Evolutionary conservation across 345 rosid genomes (phyloP).

Genomic region (Iberis pinnata): DNA sequence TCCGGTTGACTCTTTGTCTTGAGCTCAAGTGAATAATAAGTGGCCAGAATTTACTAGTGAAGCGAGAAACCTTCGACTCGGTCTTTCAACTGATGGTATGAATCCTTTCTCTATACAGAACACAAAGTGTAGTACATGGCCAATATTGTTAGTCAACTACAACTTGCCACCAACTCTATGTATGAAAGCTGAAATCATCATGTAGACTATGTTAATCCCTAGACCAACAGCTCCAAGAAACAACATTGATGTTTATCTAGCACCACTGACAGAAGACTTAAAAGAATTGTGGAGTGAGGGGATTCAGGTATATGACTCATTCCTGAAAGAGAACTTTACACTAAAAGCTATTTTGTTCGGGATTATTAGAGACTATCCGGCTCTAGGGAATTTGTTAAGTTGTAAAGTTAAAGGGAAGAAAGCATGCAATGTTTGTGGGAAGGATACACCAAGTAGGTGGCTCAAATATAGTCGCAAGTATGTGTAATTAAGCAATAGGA

Average conservation of each 20-base stretch:
- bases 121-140: not conserved
- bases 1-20: not conserved
- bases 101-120: not conserved
- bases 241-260: not conserved
- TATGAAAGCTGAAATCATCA: not conserved
- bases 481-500: not conserved
- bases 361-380: not conserved
- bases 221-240: not conserved
- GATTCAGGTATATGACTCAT: not conserved
- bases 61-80: not conserved
- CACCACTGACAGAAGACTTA: not conserved
- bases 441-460: not conserved
- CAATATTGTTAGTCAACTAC: not conserved
- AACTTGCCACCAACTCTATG: not conserved
- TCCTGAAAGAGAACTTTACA: not conserved
- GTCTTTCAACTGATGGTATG: not conserved
- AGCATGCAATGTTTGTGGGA: not conserved
- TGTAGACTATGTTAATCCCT: not conserved
- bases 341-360: not conserved
- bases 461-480: not conserved
- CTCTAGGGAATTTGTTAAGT: not conserved
- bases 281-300: not conserved
- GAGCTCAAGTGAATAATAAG: not conserved
- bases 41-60: not conserved
- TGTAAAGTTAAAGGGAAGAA: not conserved